Evolutionary conservation across 345 rosid genomes (phyloP).

Genomic region (Boechera retrofracta): DNA sequence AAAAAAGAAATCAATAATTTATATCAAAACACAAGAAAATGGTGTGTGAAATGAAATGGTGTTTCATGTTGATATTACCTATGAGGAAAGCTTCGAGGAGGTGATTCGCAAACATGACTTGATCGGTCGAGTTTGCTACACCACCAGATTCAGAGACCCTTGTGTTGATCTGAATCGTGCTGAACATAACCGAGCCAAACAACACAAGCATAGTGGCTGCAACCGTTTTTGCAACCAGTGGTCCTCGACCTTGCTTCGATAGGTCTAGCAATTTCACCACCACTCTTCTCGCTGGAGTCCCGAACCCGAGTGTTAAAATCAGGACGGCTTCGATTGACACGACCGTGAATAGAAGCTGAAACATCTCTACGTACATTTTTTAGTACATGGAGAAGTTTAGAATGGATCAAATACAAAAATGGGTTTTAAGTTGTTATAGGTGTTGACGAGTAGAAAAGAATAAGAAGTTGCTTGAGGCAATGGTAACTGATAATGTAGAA

Average conservation of each 20-base stretch:
- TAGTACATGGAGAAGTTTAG: not conserved
- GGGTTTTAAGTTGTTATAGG: conserved; percentile 7
- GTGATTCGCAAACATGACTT: conserved; percentile 46
- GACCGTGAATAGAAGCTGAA: conserved; percentile 43
- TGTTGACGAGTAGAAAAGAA: conserved; percentile 24
- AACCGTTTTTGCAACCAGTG: conserved; percentile 39
- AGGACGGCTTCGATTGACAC: conserved; percentile 34
- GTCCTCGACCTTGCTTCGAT: conserved; percentile 44
- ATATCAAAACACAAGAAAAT: not conserved
- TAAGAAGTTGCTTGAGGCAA: conserved; percentile 32
- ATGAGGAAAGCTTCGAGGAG: conserved; percentile 45
- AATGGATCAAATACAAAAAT: not conserved
- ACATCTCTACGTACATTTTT: conserved; percentile 42
- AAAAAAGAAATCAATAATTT: conserved; percentile 3
- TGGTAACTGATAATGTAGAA: conserved; percentile 27
- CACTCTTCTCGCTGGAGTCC: conserved; percentile 40
- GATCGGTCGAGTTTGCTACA: conserved; percentile 43
- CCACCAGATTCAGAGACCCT: conserved; percentile 42
- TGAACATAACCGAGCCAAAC: conserved; percentile 45
- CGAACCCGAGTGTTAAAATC: conserved; percentile 41
- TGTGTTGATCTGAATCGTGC: conserved; percentile 42
- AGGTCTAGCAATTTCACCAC: conserved; percentile 44
- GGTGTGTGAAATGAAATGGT: not conserved
- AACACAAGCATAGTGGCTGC: conserved; percentile 45
- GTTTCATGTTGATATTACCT: conserved; percentile 23